Conservation (phyloP, 768 basidiomycete genomes). For the Hericium coralloides region DNA sequence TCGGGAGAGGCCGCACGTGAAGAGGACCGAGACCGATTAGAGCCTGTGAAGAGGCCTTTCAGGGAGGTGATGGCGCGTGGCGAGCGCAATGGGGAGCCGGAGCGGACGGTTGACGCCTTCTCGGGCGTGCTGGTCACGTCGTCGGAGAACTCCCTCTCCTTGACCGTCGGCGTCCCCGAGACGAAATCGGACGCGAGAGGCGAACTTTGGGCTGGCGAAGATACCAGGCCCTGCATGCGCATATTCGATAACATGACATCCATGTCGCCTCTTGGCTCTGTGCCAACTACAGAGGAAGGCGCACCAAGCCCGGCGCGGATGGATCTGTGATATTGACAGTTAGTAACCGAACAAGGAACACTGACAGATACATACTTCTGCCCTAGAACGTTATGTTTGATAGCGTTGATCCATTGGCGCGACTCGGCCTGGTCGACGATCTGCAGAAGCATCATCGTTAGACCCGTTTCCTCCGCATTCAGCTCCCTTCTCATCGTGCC, state of each 20-base stretch:
- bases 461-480: conserved; percentile 36
- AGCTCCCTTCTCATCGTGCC: conserved; percentile 29
- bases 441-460: conserved; percentile 64
- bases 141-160: not conserved
- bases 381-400: conserved; percentile 63
- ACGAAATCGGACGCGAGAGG: conserved; percentile 7
- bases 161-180: not conserved
- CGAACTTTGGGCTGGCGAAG: conserved; percentile 21
- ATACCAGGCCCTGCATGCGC: conserved; percentile 53
- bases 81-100: conserved; percentile 13
- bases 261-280: conserved; percentile 71
- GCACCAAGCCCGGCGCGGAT: conserved; percentile 58
- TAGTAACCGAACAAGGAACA: not conserved
- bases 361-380: conserved; percentile 43
- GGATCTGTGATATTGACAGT: conserved; percentile 34
- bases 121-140: conserved; percentile 3
- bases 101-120: conserved; percentile 20
- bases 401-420: conserved; percentile 67
- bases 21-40: conserved; percentile 44
- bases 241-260: conserved; percentile 73
- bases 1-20: conserved; percentile 34
- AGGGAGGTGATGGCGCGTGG: conserved; percentile 41
- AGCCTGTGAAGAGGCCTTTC: conserved; percentile 46
- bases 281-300: conserved; percentile 30
- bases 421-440: conserved; percentile 52